These are phyloP conservation scores for Epichloe glyceriae DNA, from an alignment of 2,329 filamentous ascomycete species.

Conservation along the genomic window DNA sequence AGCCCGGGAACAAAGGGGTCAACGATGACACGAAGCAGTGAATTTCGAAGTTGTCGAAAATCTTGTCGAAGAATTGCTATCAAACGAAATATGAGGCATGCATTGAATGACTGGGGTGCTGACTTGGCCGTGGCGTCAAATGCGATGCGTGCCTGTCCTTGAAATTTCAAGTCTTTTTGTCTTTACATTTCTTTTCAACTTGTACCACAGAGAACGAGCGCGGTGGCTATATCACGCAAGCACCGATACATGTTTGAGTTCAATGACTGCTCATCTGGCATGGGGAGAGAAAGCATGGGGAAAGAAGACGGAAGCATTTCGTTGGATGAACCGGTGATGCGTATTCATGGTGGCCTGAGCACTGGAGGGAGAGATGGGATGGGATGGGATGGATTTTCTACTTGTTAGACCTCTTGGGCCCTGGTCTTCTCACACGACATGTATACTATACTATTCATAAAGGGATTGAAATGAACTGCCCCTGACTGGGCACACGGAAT, in stretches of 20 bases:
- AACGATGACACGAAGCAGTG: neutral
- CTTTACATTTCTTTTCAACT: neutral
- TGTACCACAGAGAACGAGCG: conserved; percentile 2
- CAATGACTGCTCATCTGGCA: neutral
- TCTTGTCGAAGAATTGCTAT: neutral
- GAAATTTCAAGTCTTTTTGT: neutral
- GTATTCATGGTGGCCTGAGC: neutral
- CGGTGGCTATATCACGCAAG: neutral
- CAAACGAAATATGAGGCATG: neutral
- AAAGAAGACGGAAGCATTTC: neutral
- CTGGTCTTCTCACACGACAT: neutral
- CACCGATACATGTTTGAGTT: neutral
- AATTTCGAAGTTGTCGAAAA: neutral
- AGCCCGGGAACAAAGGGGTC: neutral
- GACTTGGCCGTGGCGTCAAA: neutral
- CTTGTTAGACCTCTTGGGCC: neutral
- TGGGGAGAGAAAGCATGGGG: neutral
- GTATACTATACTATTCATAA: conserved; percentile 2
- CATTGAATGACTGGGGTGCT: neutral
- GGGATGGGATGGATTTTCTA: neutral
- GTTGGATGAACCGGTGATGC: neutral
- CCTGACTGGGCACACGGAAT: neutral
- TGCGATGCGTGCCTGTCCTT: neutral
- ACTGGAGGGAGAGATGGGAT: too few species aligned
- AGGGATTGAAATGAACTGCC: conserved; percentile 1